phyloP scores from a whole-genome alignment of 768 basidiomycete species.

The Daedaleopsis sinensis region DNA sequence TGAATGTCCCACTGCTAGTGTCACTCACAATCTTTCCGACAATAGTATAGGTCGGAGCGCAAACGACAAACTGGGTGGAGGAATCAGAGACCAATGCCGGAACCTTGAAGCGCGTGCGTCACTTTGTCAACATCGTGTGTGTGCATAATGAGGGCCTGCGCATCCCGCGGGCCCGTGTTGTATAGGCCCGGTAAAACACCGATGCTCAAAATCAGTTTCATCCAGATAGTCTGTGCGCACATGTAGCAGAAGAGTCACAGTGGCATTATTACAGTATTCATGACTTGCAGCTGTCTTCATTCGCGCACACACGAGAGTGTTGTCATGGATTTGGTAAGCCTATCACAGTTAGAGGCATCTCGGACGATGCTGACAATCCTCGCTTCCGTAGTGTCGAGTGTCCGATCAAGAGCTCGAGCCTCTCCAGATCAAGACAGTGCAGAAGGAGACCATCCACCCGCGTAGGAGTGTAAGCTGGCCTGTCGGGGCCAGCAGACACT shows the following conservation, averaged over 20 bases:
- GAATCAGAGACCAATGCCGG: too few relatives aligned
- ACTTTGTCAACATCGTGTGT: too few relatives aligned
- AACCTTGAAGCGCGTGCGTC: too few relatives aligned
- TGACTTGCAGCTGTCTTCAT: constrained; percentile 10
- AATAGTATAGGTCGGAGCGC: too few relatives aligned
- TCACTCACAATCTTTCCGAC: too few relatives aligned
- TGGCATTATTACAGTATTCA: constrained; percentile 25
- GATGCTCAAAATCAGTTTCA: constrained; percentile 97
- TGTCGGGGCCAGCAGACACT: too few relatives aligned
- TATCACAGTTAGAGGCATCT: background rate
- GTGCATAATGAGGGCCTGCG: too few relatives aligned
- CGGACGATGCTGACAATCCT: constrained; percentile 1
- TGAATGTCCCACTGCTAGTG: too few relatives aligned
- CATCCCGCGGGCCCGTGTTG: too few relatives aligned
- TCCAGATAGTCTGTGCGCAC: constrained; percentile 99
- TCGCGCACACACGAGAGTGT: constrained; percentile 81
- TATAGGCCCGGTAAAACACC: constrained; percentile 98
- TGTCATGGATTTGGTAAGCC: constrained; percentile 81
- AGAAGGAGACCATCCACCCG: constrained; percentile 99
- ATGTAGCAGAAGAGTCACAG: constrained; percentile 98
- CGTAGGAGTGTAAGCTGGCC: too few relatives aligned
- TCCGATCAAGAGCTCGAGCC: constrained; percentile 99
- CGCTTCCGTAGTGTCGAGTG: constrained; percentile 78
- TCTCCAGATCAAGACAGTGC: constrained; percentile 97
- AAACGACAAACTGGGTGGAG: too few relatives aligned